Evolutionary conservation across 768 basidiomycete species (phyloP), one percentile per base, ranked within the genome.

Genomic region (Psilocybe cyanescens): DNA sequence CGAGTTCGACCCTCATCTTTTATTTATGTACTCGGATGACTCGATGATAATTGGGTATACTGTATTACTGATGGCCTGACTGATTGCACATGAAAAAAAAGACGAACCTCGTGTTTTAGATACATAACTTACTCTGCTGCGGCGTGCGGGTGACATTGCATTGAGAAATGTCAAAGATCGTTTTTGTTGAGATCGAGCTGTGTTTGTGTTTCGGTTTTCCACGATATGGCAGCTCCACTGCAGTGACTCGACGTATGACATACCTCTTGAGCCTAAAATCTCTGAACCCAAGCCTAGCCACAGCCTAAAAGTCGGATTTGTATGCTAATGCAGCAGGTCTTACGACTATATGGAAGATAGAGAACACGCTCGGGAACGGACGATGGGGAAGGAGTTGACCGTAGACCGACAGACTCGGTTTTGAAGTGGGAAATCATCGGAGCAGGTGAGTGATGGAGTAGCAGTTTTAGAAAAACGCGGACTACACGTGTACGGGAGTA

Each of bases 401-500:
- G 12, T 39, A 29, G 35, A n/a, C 55, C 55, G 54, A 39, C 47
- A 33, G 44, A 57, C 49, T 60, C 55, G 63, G 46, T 48, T 52
- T 63, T 54, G 57, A 30, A 57, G 55, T 59, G 59, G 61, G 59
- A 60, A 58, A 63, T 44, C 48, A 14, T 61, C 59, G 58, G 65
- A 61, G 48, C 28, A 51, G 48, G 24, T 12, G n/a, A 24, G 24
- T 48, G 47, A 49, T 49, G 47, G 11, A n/a, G 11, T 44, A 44
- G 37, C 19, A 8, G 55, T 53, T 49, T 57, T 35, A 17, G 50
- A 53, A 63, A 60, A 62, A 64, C 60, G 67, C 62, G 65, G 53
- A 50, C 35, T 65, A 62, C 68, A 69, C 64, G 65, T 69, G 68
- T 67, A 58, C 55, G 19, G 35, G 55, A 47, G 41, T 53, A 49